These are phyloP conservation scores for Paxillus rubicundulus DNA, from an alignment of 768 basidiomycete genomes.

Conservation along the genomic window DNA sequence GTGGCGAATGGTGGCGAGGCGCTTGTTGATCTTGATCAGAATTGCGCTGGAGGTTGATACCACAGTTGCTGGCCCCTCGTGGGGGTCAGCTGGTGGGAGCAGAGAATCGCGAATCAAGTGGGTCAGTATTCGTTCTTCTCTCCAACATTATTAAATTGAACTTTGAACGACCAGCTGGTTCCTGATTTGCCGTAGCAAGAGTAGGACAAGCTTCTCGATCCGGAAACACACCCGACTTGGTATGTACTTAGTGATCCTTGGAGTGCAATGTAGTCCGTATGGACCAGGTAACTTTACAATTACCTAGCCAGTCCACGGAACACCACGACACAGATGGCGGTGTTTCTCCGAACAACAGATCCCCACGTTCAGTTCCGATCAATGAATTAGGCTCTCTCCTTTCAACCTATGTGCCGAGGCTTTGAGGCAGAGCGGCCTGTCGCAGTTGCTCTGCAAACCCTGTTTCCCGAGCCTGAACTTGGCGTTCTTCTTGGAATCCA, in stretches of 20 bases:
- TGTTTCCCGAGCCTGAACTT: not conserved
- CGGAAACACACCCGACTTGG: not conserved
- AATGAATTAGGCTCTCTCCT: slow-evolving; percentile 8
- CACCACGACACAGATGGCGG: not conserved
- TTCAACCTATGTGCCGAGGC: not conserved
- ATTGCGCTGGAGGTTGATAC: not conserved
- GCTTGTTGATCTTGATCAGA: not conserved
- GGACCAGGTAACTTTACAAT: slow-evolving; percentile 20
- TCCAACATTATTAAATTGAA: not conserved
- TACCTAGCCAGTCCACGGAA: slow-evolving; percentile 1
- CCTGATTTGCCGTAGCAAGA: not conserved
- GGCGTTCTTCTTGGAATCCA: slow-evolving; percentile 8
- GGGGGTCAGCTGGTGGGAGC: not conserved
- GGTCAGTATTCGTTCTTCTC: slow-evolving; percentile 12
- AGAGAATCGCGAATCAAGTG: not conserved
- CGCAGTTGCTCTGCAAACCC: slow-evolving; percentile 2
- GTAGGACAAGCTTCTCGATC: slow-evolving; percentile 4
- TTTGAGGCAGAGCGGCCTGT: not conserved
- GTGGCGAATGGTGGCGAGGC: not conserved
- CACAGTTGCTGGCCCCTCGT: not conserved
- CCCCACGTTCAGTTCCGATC: not conserved
- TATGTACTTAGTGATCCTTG: no score
- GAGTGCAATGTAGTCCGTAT: slow-evolving; percentile 11
- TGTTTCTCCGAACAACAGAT: not conserved
- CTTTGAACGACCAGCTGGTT: slow-evolving; percentile 3